Evolutionary conservation across 176 grass and related monocot species (phyloP), one percentile per base, ranked within the genome.

Genomic region (Poa pratensis): DNA sequence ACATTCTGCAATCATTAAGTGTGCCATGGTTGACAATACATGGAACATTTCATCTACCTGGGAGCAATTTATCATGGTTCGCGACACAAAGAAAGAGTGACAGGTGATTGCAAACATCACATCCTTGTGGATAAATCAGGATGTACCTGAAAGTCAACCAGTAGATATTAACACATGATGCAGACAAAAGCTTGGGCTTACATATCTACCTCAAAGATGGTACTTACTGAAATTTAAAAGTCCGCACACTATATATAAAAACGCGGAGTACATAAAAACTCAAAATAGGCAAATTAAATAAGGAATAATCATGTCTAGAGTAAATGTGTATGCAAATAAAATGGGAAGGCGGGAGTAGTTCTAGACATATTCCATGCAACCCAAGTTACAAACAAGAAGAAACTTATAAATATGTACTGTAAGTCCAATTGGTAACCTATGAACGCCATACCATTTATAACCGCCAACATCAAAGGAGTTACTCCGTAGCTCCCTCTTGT

Each of bases 41-140:
- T 61, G 50, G 46, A 20, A 40, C 51, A 85, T 70, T 70, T 73
- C 35, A 68, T 87, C 54, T 80, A 99, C 97, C 94, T 91, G 97
- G 97, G 77, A 96, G 91, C 75, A 99, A 82, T 82, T 96, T 96
- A 60, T 99, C 97, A 84, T 99, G 94, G 80, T 99, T 91, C 49
- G 97, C 97, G 69, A 99, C 97, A 94, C 94, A 99, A 66, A 99
- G 97, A 86, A 99, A 99, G 45, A 99, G 86, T n/a, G 97, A 99
- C 77, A 99, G 83, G 54, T 99, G 97, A 89, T 99, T 94, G 79
- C 90, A 91, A 71, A 94, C 97, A 85, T 99, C 97, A 81, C 97
- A 99, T 80, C 97, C 97, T 90, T 99, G 97, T 72, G 97, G 97
- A 53, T 99, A 99, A 75, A 99, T 96, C 84, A 99, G 88, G 78